phyloP scores from a whole-genome alignment of 2,329 filamentous ascomycete species.

The Westerdykella sp. region DNA sequence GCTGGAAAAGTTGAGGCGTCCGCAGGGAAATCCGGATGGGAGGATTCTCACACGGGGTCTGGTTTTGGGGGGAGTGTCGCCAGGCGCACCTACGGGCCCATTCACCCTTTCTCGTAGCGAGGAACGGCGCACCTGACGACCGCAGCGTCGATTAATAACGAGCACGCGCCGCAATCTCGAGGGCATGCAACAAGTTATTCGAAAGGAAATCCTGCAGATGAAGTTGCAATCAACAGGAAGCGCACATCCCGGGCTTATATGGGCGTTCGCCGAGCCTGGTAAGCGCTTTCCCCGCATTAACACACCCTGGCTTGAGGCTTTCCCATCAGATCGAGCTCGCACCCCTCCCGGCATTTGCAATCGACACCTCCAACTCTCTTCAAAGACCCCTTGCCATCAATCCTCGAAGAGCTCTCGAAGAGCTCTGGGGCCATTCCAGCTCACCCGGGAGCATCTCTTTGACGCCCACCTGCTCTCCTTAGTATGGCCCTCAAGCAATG shows the following conservation, averaged over 20 bases:
- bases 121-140: neutral
- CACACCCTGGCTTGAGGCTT: constrained; percentile 15
- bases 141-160: neutral
- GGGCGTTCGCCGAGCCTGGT: constrained; percentile 19
- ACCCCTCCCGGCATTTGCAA: constrained; percentile 17
- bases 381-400: constrained; percentile 2
- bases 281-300: constrained; percentile 23
- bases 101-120: neutral
- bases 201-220: constrained; percentile 23
- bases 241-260: constrained; percentile 21
- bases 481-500: constrained; percentile 38
- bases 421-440: constrained; percentile 6
- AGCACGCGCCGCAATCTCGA: constrained; percentile 21
- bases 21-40: neutral
- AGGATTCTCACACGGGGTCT: neutral
- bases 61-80: neutral
- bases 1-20: neutral
- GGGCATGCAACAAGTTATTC: constrained; percentile 15
- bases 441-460: constrained; percentile 5
- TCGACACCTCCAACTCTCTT: constrained; percentile 7
- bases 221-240: constrained; percentile 18
- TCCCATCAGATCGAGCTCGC: constrained; percentile 6
- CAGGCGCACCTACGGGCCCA: neutral
- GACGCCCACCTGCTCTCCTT: constrained; percentile 3
- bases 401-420: neutral